Evolutionary conservation across 768 basidiomycete species (phyloP).

Genomic region (Filobasidium wieringae): DNA sequence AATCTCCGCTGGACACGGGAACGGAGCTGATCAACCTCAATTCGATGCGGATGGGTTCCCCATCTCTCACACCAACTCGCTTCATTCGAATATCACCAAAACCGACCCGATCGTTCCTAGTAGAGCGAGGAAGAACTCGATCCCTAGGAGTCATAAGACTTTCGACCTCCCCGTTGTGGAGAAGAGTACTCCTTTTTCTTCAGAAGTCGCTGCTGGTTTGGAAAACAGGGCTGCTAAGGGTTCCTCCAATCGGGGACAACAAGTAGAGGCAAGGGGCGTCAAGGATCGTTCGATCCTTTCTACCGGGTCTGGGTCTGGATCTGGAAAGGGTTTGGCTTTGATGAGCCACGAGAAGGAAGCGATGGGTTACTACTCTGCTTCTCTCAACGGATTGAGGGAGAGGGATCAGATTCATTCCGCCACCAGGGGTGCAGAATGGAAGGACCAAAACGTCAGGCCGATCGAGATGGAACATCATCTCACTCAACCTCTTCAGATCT

Average conservation of each 20-base stretch:
- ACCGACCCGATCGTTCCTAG: neutral
- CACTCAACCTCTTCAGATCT: neutral
- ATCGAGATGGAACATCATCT: slow-evolving; percentile 4
- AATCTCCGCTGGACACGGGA: neutral
- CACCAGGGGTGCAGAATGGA: neutral
- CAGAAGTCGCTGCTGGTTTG: neutral
- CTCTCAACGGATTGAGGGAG: too few relatives aligned
- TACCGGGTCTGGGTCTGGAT: neutral
- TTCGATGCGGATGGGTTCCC: neutral
- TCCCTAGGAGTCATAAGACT: slow-evolving; percentile 10
- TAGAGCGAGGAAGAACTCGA: slow-evolving; percentile 1
- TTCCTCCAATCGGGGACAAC: neutral
- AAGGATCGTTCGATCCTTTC: neutral
- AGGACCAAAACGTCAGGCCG: neutral
- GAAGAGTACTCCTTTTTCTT: neutral
- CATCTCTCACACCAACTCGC: neutral
- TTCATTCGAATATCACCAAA: too few relatives aligned
- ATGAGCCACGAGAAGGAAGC: neutral
- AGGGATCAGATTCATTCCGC: too few relatives aligned
- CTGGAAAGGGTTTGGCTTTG: neutral
- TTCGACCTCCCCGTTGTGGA: slow-evolving; percentile 11
- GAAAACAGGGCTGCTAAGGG: too few relatives aligned
- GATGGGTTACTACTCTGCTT: neutral
- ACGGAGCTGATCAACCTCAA: neutral
- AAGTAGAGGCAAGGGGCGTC: neutral